Percentiles rank a stretch among this genome's conserved stretches.
Evolutionary conservation across 1,284 basidiomycete species (phyloP).

Genomic region (Ganoderma boninense): DNA sequence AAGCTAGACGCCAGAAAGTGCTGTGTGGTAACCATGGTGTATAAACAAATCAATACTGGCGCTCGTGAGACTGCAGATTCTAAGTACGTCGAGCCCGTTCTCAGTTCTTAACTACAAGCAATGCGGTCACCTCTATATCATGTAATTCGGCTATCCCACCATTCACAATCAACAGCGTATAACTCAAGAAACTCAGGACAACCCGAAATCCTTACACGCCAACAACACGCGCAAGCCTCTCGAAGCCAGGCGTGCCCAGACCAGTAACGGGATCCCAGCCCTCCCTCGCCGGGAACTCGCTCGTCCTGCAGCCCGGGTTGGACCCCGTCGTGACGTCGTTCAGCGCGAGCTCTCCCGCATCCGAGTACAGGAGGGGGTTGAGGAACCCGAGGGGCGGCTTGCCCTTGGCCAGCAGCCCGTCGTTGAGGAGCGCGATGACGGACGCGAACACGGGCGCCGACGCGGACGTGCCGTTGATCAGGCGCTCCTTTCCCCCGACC

Average conservation of each 20-base stretch:
- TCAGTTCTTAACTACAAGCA: too few relatives aligned
- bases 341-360: constrained; percentile 41
- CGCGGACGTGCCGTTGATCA: constrained; percentile 57
- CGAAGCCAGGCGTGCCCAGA: constrained; percentile 43
- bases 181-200: too few relatives aligned
- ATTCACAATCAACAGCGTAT: too few relatives aligned
- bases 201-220: constrained; percentile 12
- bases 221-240: constrained; percentile 25
- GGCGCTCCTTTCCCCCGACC: constrained; percentile 42
- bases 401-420: constrained; percentile 51
- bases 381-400: constrained; percentile 56
- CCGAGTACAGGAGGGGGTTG: constrained; percentile 53
- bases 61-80: too few relatives aligned
- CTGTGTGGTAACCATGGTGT: background rate
- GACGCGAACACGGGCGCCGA: constrained; percentile 62
- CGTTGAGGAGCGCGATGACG: constrained; percentile 65
- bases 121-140: too few relatives aligned
- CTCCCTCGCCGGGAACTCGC: constrained; percentile 44
- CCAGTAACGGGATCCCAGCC: constrained; percentile 49
- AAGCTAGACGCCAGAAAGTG: too few relatives aligned
- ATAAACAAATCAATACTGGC: background rate
- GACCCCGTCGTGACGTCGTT: constrained; percentile 50
- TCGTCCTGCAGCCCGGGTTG: constrained; percentile 45
- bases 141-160: too few relatives aligned
- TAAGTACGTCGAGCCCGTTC: too few relatives aligned